Percentiles rank a stretch among this genome's conserved stretches.
Conservation (phyloP, 1,284 basidiomycete genomes). For the Austroboletus niveus region DNA sequence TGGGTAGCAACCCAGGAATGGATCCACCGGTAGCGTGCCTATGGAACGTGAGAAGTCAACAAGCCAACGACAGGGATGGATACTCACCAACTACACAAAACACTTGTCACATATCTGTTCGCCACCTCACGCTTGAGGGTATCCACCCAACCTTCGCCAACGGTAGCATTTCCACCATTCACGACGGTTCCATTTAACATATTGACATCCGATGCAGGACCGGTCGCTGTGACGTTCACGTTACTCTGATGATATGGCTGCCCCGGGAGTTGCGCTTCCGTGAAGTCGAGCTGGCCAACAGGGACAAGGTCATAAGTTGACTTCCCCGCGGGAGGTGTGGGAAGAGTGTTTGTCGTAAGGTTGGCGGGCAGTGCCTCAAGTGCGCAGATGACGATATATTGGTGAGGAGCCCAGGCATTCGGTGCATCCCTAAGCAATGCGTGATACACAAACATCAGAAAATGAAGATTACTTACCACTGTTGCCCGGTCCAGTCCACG, state of each 20-base stretch:
- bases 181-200: constrained; percentile 56
- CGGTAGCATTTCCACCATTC: constrained; percentile 68
- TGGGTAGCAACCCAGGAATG: constrained; percentile 65
- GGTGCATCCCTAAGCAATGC: constrained; percentile 58
- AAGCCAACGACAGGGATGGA: neutral
- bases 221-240: constrained; percentile 52
- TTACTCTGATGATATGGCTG: constrained; percentile 41
- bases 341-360: constrained; percentile 52
- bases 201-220: constrained; percentile 46
- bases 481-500: constrained; percentile 65
- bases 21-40: constrained; percentile 79
- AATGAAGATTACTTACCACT: constrained; percentile 56
- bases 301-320: constrained; percentile 72
- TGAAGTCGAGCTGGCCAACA: constrained; percentile 68
- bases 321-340: constrained; percentile 44
- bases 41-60: constrained; percentile 28
- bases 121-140: constrained; percentile 70
- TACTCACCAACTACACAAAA: constrained; percentile 86
- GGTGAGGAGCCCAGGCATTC: constrained; percentile 83
- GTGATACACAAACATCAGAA: neutral
- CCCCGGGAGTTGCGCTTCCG: constrained; percentile 62
- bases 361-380: constrained; percentile 71
- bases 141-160: constrained; percentile 66
- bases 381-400: constrained; percentile 79
- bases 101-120: constrained; percentile 80